Percentiles rank a stretch among this genome's conserved stretches.
These are phyloP conservation scores for Hypoxylon sp. DNA, from an alignment of 2,329 filamentous ascomycete genomes.

Conservation along the genomic window DNA sequence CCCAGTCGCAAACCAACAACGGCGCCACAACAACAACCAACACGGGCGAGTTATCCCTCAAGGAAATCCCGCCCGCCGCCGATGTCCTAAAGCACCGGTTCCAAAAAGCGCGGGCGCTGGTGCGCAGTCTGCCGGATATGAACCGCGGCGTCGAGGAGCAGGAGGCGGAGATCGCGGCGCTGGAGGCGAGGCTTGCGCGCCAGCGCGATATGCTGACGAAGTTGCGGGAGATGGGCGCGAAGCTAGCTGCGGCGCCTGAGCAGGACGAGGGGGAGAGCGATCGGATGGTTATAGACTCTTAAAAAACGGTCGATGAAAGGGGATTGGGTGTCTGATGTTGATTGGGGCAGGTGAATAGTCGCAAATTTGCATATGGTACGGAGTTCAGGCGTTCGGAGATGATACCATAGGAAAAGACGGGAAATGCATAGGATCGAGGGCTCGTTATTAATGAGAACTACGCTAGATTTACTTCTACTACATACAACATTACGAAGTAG, in stretches of 20 bases:
- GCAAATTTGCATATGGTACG: conserved; percentile 7
- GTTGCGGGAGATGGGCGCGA: conserved; percentile 67
- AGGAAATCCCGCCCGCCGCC: conserved; percentile 84
- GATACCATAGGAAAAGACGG: conserved; percentile 30
- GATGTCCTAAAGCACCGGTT: conserved; percentile 87
- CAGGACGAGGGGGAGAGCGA: conserved; percentile 52
- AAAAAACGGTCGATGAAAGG: not conserved
- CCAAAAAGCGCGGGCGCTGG: conserved; percentile 79
- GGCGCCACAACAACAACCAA: conserved; percentile 54
- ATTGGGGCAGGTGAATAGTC: not conserved
- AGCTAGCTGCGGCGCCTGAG: conserved; percentile 55
- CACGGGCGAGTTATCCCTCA: conserved; percentile 64
- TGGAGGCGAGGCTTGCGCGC: conserved; percentile 74
- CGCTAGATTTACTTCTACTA: conserved; percentile 2
- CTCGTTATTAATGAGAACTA: conserved; percentile 3
- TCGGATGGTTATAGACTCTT: conserved; percentile 36
- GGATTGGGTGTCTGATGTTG: not conserved
- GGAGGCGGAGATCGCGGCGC: conserved; percentile 75
- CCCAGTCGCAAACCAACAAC: conserved; percentile 51
- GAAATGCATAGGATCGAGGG: conserved; percentile 3
- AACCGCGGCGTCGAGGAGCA: conserved; percentile 77
- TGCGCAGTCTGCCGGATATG: conserved; percentile 79
- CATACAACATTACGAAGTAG: conserved; percentile 17
- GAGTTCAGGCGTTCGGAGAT: conserved; percentile 30
- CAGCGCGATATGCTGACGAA: conserved; percentile 72